These are phyloP conservation scores for Euphorbia tirucalli DNA, from an alignment of 345 rosid species.

Conservation along the genomic window DNA sequence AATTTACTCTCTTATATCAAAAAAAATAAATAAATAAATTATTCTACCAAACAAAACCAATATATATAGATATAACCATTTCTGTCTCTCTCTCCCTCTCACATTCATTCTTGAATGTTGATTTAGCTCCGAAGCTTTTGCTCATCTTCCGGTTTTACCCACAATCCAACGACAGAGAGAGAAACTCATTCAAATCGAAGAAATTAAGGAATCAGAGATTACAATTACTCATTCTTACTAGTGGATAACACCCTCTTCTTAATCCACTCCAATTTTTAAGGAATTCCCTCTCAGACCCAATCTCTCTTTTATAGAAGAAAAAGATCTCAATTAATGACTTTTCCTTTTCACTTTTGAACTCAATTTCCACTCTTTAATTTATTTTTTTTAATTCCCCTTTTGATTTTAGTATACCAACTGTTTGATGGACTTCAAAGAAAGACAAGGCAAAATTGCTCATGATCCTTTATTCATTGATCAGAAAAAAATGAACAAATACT, in stretches of 20 bases:
- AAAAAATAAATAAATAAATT: conserved; percentile 24
- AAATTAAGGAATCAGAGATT: too few species aligned
- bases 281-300: conserved; percentile 13
- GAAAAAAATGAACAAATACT: conserved; percentile 24
- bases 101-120: conserved; percentile 43
- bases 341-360: conserved; percentile 11
- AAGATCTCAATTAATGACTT: conserved; percentile 23
- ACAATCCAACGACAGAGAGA: conserved; percentile 23
- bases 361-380: conserved; percentile 5
- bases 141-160: conserved; percentile 44
- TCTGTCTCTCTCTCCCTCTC: conserved; percentile 19
- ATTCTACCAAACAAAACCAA: conserved; percentile 36
- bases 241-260: conserved; percentile 52
- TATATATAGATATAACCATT: conserved; percentile 43
- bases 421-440: conserved; percentile 63
- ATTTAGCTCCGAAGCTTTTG: conserved; percentile 45
- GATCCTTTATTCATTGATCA: conserved; percentile 46
- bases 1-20: neutral
- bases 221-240: conserved; percentile 28
- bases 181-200: conserved; percentile 21
- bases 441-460: conserved; percentile 72
- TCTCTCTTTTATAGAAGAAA: conserved; percentile 25
- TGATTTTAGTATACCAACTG: neutral
- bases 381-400: too few species aligned
- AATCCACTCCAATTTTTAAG: conserved; percentile 34